Base-by-base conservation (phyloP, 2,329 filamentous ascomycete species). In the Hawksworthiomyces lignivorus region DNA sequence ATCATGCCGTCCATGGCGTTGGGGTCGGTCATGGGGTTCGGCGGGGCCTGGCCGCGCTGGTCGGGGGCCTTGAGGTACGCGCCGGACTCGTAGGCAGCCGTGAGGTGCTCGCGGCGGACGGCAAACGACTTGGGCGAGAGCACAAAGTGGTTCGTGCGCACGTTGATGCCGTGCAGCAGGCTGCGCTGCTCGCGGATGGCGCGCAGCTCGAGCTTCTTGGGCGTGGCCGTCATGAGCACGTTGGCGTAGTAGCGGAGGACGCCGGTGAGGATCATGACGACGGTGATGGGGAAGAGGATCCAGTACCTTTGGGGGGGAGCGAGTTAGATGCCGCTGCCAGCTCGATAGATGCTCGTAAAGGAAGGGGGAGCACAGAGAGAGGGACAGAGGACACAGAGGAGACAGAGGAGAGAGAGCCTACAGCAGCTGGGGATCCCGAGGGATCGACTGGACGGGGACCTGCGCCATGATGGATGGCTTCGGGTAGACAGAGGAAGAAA, bases 1-100 rank as follows among this genome's bases (percentile, higher is more conserved):
- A 98, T 98, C 92, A 98, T 98, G 53, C 89, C 90, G 60, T 98
- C 94, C 92, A 98, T 98, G 45, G 87, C 87, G 36, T 84, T 84
- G 18, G 94, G 94, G 62, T 98, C 92, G 10, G 84, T 86, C 78
- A 98, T 88, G 4, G 92, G 92, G 65, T 97, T 98, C 28, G 87
- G 80, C 17, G 88, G 83, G 4, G 88, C 84, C 65, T 96, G 86
- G 39, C 89, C 89, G 58, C 84, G 82, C 56, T 73, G 78, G 41
- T 92, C 86, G 2, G 88, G 89, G 49, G 94, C 86, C 60, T 95
- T 96, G 36, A 98, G 71, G 59, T 88, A 98, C 26, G 77, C 77
- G 36, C 94, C 92, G 19, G 79, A 82, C 62, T 96, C 86, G 66
- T 84, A 96, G 11, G 82, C 85, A 5, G 81, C 73, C 40, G 87